These are phyloP conservation scores for Scalesia atractyloides DNA, from an alignment of 129 eudicot species.

Conservation along the genomic window DNA sequence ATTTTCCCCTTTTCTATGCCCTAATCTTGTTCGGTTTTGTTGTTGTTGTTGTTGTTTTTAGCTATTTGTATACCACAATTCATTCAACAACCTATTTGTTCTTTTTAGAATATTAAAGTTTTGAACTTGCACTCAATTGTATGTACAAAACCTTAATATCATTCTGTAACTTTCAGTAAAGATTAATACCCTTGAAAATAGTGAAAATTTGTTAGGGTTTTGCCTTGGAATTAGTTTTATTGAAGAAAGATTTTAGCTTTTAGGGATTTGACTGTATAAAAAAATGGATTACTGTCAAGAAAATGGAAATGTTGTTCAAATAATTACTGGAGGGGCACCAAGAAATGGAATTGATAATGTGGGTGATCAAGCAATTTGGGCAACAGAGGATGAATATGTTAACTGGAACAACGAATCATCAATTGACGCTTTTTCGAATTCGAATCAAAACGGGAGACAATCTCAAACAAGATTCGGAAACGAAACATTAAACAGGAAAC, in stretches of 20 bases:
- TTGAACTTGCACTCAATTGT: too few species aligned
- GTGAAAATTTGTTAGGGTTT: slow-evolving; percentile 4
- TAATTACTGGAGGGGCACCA: slow-evolving; percentile 44
- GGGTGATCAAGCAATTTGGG: slow-evolving; percentile 87
- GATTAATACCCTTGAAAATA: too few species aligned
- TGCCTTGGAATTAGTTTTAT: not conserved
- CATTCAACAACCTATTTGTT: too few species aligned
- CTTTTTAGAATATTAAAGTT: too few species aligned
- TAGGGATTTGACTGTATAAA: too few species aligned
- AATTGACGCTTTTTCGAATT: slow-evolving; percentile 43
- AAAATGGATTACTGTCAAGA: slow-evolving; percentile 55
- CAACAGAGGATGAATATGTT: slow-evolving; percentile 87
- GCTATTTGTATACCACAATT: too few species aligned
- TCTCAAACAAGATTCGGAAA: slow-evolving; percentile 49
- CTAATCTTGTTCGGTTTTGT: too few species aligned
- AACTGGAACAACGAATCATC: slow-evolving; percentile 56
- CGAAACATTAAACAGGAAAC: slow-evolving; percentile 64
- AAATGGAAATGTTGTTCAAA: slow-evolving; percentile 70
- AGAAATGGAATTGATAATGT: slow-evolving; percentile 52
- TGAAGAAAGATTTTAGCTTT: slow-evolving; percentile 3
- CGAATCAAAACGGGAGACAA: slow-evolving; percentile 56
- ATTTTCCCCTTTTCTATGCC: not conserved
- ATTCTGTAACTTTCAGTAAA: too few species aligned
- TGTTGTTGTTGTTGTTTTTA: too few species aligned
- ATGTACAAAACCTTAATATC: too few species aligned